phyloP scores from a whole-genome alignment of 257 asterid species.

The Nyctanthes arbortristis region DNA sequence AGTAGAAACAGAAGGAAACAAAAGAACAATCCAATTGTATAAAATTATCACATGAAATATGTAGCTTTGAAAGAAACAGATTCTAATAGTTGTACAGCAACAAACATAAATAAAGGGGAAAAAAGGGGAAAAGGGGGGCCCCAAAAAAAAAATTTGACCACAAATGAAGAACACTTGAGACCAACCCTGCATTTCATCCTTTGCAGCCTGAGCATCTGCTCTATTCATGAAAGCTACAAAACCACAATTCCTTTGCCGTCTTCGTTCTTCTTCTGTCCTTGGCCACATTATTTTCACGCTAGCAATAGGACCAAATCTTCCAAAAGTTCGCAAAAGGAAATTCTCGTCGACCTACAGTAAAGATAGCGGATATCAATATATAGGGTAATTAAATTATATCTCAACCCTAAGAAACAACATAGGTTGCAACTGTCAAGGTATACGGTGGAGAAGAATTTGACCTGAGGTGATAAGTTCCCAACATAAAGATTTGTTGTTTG shows the following conservation, averaged over 20 bases:
- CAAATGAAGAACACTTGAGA: neutral
- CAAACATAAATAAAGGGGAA: neutral
- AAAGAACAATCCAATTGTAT: neutral
- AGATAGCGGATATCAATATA: constrained; percentile 1
- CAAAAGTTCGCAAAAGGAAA: constrained; percentile 91
- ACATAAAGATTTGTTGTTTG: constrained; percentile 90
- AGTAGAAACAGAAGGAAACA: neutral
- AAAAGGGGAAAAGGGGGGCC: no score
- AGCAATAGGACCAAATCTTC: constrained; percentile 97
- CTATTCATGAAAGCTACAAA: constrained; percentile 66
- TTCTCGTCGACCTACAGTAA: constrained; percentile 78
- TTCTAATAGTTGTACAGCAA: neutral
- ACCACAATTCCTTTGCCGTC: constrained; percentile 59
- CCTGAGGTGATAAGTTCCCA: constrained; percentile 92
- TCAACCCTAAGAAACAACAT: neutral
- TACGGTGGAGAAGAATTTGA: constrained; percentile 19
- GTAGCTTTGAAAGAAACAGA: neutral
- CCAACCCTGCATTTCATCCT: constrained; percentile 60
- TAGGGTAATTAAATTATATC: neutral
- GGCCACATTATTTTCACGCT: constrained; percentile 99
- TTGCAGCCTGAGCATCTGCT: constrained; percentile 57
- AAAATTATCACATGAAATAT: neutral
- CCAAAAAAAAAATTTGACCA: neutral
- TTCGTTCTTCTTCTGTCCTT: constrained; percentile 85
- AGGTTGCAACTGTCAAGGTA: no score